Percentiles rank a stretch among this genome's conserved stretches.
phyloP scores from a whole-genome alignment of 2,329 filamentous ascomycete genomes.

The Arachnomyces sp. region DNA sequence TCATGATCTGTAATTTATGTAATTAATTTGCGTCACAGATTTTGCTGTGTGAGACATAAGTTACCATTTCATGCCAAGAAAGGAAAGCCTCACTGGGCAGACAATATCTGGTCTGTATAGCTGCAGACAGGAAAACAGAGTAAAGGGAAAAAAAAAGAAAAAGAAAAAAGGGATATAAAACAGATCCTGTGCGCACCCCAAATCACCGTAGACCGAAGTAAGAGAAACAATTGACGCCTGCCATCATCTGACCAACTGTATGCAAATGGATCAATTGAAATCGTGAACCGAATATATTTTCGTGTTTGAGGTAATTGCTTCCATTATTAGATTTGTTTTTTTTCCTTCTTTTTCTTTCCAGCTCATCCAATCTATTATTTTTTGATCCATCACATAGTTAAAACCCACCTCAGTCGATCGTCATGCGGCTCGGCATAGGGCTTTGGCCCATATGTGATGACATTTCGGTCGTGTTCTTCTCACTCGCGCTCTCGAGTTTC shows the following conservation, averaged over 20 bases:
- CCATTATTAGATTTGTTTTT: too few relatives aligned
- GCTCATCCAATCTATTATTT: too few relatives aligned
- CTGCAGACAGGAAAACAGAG: slow-evolving; percentile 19
- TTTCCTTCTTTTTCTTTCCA: too few relatives aligned
- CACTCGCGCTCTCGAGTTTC: slow-evolving; percentile 42
- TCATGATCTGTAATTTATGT: too few relatives aligned
- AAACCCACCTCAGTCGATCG: slow-evolving; percentile 33
- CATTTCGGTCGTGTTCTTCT: slow-evolving; percentile 43
- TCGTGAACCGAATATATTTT: not conserved
- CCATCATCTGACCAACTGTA: too few relatives aligned
- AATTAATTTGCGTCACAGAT: too few relatives aligned
- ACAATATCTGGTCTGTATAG: too few relatives aligned
- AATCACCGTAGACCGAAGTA: slow-evolving; percentile 9
- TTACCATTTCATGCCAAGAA: too few relatives aligned
- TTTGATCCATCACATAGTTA: too few relatives aligned
- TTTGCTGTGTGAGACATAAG: too few relatives aligned
- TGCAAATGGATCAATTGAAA: not conserved
- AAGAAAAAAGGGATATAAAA: slow-evolving; percentile 22
- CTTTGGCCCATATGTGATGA: slow-evolving; percentile 26
- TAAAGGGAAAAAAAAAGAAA: slow-evolving; percentile 22
- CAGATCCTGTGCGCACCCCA: slow-evolving; percentile 9
- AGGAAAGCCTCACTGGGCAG: too few relatives aligned
- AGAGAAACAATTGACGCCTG: slow-evolving; percentile 8
- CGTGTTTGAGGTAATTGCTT: not conserved
- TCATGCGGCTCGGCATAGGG: slow-evolving; percentile 36